phyloP scores from a whole-genome alignment of 768 basidiomycete species.

The Paxillus ammoniavirescens region DNA sequence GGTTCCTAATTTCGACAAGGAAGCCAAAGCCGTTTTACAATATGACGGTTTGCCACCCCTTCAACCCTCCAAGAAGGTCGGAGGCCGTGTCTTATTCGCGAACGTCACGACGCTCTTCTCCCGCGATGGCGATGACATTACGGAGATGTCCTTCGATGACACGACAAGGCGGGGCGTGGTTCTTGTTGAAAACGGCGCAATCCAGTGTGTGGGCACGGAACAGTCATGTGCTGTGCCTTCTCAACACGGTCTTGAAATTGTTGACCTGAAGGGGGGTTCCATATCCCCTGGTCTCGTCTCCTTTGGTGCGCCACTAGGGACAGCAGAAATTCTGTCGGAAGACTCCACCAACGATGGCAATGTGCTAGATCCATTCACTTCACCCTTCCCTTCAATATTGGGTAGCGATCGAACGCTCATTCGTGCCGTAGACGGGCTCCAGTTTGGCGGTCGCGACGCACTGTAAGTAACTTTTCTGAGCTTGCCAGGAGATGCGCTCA shows the following conservation, averaged over 20 bases:
- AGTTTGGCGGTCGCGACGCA: slow-evolving; percentile 54
- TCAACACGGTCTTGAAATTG: slow-evolving; percentile 14
- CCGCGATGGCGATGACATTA: slow-evolving; percentile 19
- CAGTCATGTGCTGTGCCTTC: neutral
- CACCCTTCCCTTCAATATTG: slow-evolving; percentile 43
- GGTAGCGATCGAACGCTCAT: slow-evolving; percentile 45
- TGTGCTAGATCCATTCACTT: slow-evolving; percentile 49
- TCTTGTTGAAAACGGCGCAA: slow-evolving; percentile 1
- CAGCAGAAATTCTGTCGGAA: slow-evolving; percentile 65
- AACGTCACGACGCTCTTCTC: slow-evolving; percentile 55
- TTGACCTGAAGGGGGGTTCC: slow-evolving; percentile 72
- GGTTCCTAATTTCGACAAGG: slow-evolving; percentile 60
- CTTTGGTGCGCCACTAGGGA: slow-evolving; percentile 71
- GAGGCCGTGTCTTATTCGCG: slow-evolving; percentile 50
- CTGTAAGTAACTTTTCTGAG: slow-evolving; percentile 53
- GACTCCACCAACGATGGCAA: slow-evolving; percentile 64
- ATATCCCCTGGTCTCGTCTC: slow-evolving; percentile 66
- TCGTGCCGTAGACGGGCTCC: slow-evolving; percentile 67
- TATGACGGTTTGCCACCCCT: slow-evolving; percentile 71
- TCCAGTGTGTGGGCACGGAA: slow-evolving; percentile 3
- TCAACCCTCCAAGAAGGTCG: slow-evolving; percentile 35
- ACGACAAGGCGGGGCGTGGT: neutral
- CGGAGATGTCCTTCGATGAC: neutral
- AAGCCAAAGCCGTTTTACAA: slow-evolving; percentile 50
- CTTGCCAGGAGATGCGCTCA: slow-evolving; percentile 70